Evolutionary conservation across 805 yeast species (phyloP).

Genomic region (Suhomyces xylopsoci): DNA sequence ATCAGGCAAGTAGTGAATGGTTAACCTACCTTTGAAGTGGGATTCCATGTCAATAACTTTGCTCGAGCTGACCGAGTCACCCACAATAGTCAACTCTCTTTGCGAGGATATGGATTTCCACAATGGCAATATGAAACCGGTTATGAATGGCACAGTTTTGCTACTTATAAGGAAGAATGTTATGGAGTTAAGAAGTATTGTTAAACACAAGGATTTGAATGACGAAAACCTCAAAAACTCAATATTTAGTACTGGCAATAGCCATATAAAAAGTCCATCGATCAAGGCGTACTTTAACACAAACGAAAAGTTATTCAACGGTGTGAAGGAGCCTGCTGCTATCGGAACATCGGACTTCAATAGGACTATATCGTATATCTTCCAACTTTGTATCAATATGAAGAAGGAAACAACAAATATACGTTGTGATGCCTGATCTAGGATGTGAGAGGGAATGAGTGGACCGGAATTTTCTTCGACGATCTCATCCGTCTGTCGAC

Average conservation of each 20-base stretch:
- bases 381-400: constrained; percentile 79
- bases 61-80: constrained; percentile 41
- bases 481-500: not conserved
- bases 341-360: constrained; percentile 45
- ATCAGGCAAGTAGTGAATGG: constrained; percentile 87
- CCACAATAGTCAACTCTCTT: constrained; percentile 51
- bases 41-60: constrained; percentile 44
- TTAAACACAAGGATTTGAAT: constrained; percentile 49
- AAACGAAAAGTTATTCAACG: constrained; percentile 52
- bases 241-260: constrained; percentile 70
- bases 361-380: constrained; percentile 65
- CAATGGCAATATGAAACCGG: constrained; percentile 32
- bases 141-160: constrained; percentile 46
- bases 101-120: constrained; percentile 43
- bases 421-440: constrained; percentile 79
- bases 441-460: constrained; percentile 59
- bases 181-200: constrained; percentile 42
- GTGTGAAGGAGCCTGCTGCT: constrained; percentile 32
- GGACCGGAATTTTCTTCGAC: constrained; percentile 9
- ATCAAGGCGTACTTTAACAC: constrained; percentile 66
- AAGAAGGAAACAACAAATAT: constrained; percentile 63
- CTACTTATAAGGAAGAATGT: constrained; percentile 57
- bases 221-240: constrained; percentile 70
- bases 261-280: constrained; percentile 69
- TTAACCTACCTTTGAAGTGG: constrained; percentile 82